These are phyloP conservation scores for Naganishia liquefaciens DNA, from an alignment of 1,284 basidiomycete species.

Conservation along the genomic window DNA sequence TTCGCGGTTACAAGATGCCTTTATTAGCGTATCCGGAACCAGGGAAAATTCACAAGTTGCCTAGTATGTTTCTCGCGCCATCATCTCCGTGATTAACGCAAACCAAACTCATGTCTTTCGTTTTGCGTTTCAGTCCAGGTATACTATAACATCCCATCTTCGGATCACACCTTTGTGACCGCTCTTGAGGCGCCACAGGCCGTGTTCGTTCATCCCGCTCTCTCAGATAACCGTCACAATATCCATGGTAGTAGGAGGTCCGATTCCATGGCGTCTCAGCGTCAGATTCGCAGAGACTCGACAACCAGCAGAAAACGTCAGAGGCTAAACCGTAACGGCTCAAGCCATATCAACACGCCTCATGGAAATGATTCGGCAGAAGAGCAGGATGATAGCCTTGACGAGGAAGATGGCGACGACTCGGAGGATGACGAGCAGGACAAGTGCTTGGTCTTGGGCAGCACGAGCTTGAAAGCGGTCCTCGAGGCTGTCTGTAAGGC, in stretches of 20 bases:
- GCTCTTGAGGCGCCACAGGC: constrained; percentile 23
- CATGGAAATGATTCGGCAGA: constrained; percentile 7
- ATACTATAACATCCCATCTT: constrained; percentile 32
- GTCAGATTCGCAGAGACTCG: background rate
- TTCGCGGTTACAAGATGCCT: background rate
- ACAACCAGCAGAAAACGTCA: constrained; percentile 17
- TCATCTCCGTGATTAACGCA: background rate
- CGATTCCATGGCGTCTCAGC: background rate
- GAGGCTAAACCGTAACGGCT: background rate
- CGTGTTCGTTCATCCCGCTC: constrained; percentile 32
- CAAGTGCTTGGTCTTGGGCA: constrained; percentile 22
- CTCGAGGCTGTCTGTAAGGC: constrained; percentile 29
- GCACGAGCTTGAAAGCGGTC: constrained; percentile 28
- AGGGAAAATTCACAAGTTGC: constrained; percentile 34
- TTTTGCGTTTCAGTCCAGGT: constrained; percentile 29
- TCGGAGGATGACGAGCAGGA: constrained; percentile 22
- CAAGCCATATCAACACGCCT: background rate
- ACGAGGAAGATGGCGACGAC: constrained; percentile 19
- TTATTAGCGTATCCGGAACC: constrained; percentile 18
- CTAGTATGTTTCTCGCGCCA: constrained; percentile 20
- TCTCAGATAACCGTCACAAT: background rate
- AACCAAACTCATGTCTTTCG: background rate
- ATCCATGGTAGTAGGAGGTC: background rate
- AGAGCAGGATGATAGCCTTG: background rate
- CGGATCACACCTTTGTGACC: constrained; percentile 25